A percentile compares a stretch with the other conserved stretches of the same genome.
phyloP scores from a whole-genome alignment of 2,329 filamentous ascomycete species.

The Penicillium sp. region DNA sequence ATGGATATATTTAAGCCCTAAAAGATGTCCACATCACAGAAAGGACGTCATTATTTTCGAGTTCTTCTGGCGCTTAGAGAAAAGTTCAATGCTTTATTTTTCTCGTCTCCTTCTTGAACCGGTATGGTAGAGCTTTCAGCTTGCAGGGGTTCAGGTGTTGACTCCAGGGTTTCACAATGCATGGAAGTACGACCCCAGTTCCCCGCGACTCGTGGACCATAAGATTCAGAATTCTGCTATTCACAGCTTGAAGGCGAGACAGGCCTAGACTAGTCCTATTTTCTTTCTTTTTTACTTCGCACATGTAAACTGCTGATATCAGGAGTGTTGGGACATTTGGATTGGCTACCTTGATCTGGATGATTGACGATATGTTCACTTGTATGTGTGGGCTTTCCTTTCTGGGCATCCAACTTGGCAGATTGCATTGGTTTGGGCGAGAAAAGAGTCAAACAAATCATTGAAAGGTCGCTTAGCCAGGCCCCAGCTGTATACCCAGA shows the following conservation, averaged over 20 bases:
- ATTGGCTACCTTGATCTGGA: neutral
- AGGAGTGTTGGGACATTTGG: neutral
- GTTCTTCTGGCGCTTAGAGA: neutral
- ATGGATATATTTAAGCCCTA: neutral
- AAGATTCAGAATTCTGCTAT: slow-evolving; percentile 10
- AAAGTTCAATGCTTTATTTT: neutral
- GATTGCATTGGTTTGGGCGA: neutral
- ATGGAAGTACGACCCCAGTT: slow-evolving; percentile 18
- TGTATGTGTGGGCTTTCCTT: neutral
- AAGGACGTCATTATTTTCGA: neutral
- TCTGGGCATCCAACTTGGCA: neutral
- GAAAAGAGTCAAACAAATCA: neutral
- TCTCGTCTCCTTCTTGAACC: neutral
- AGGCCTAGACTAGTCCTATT: neutral
- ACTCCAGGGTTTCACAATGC: slow-evolving; percentile 12
- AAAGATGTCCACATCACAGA: neutral
- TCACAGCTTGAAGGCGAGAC: slow-evolving; percentile 9
- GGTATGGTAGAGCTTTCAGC: neutral
- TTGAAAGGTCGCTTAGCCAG: neutral
- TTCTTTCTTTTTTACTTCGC: neutral
- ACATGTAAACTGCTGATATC: neutral
- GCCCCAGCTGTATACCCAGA: neutral
- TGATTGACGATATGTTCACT: neutral
- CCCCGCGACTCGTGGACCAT: slow-evolving; percentile 19
- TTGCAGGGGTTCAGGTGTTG: slow-evolving; percentile 1